Percentiles rank a stretch among this genome's conserved stretches.
phyloP scores from a whole-genome alignment of 805 yeast species.

The Saccharomycopsis malanga region DNA sequence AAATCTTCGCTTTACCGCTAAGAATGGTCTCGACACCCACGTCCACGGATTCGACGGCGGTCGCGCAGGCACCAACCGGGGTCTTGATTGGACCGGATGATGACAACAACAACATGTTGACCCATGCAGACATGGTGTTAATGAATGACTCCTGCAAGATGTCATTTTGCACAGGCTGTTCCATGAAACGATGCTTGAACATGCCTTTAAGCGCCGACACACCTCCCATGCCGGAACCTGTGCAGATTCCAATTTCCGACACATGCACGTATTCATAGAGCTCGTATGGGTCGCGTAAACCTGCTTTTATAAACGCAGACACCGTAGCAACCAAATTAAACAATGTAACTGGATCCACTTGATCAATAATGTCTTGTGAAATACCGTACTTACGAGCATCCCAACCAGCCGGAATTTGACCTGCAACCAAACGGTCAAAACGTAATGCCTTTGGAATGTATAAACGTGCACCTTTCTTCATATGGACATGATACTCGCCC shows the following conservation, averaged over 20 bases:
- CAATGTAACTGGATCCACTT: slow-evolving; percentile 94
- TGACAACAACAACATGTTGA: slow-evolving; percentile 92
- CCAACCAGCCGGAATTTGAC: slow-evolving; percentile 98
- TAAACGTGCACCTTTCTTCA: slow-evolving; percentile 89
- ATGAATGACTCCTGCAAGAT: slow-evolving; percentile 96
- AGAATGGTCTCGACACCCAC: slow-evolving; percentile 90
- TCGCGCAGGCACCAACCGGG: slow-evolving; percentile 99
- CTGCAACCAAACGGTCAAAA: slow-evolving; percentile 27
- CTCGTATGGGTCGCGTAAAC: slow-evolving; percentile 97
- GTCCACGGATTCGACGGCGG: slow-evolving; percentile 96
- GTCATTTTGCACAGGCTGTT: slow-evolving; percentile 93
- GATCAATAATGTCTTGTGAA: slow-evolving; percentile 83
- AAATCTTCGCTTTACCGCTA: slow-evolving; percentile 91
- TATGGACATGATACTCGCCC: slow-evolving; percentile 86
- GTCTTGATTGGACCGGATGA: slow-evolving; percentile 99
- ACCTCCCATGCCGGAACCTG: slow-evolving; percentile 99
- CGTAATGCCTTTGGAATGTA: slow-evolving; percentile 67
- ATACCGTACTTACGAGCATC: slow-evolving; percentile 92
- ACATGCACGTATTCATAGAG: slow-evolving; percentile 97
- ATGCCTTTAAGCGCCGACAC: slow-evolving; percentile 93
- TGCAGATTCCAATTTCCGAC: slow-evolving; percentile 97
- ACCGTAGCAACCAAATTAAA: slow-evolving; percentile 89
- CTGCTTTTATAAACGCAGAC: slow-evolving; percentile 89
- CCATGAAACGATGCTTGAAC: slow-evolving; percentile 93
- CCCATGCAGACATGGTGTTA: slow-evolving; percentile 99